Evolutionary conservation across 768 basidiomycete species (phyloP), one percentile per base, ranked within the genome.

Genomic region (Podaxis pistillaris): DNA sequence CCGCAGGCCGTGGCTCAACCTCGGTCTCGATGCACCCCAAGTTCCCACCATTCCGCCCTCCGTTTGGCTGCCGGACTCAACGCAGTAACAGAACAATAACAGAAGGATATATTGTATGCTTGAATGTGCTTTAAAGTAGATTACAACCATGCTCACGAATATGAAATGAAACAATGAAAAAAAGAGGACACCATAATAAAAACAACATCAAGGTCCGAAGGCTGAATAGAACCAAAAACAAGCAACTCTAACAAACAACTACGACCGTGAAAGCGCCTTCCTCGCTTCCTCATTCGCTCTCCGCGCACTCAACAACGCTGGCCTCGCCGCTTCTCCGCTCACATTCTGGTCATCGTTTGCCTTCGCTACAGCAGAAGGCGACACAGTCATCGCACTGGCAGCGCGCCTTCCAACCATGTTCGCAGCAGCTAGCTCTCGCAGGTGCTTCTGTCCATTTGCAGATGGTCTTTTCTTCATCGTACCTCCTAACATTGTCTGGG

Each of bases 341-440:
- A 66, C 63, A 41, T 63, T 64, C 59, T 60, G 56, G 65, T 62
- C 67, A 3, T 68, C 66, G 11, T 63, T 54, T 3, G 38, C 64
- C 22, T 59, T 58, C 19, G 47, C 26, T 9, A 37, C 1, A n/a
- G 19, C 41, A 24, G 58, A 28, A 44, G 50, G 52, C 51, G 55
- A 41, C 15, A 60, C 41, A 54, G 24, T 33, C 49, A 41, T 50
- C 19, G 40, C 49, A 53, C 64, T 68, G 4, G 67, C 67, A 4
- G 68, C 66, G 22, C 77, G 68, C 41, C 71, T 69, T 1, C 74
- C 73, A 0, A 76, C 82, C 22, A 77, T 79, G 66, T 83, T 88
- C 1, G 81, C 83, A 22, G 83, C 84, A 4, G 89, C 89, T 13
- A 88, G 80, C 2, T 81, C 86, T 17, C 89, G 75, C 58, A 91